Evolutionary conservation across 352 stramenopile species (phyloP).

Genomic region (Elongisporangium senticosum): DNA sequence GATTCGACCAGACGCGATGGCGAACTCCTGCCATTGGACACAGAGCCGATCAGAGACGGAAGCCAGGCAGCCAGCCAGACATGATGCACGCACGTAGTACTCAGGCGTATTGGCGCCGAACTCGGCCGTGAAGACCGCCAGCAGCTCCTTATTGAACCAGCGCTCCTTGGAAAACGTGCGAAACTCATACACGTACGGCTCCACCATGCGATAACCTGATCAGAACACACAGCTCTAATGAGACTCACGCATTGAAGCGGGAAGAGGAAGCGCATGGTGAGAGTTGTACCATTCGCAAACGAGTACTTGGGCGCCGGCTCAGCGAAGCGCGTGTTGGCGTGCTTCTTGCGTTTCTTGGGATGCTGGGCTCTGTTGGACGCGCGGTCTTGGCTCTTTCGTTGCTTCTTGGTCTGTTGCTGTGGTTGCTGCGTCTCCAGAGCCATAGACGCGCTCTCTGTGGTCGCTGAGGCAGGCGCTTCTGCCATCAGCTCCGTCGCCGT

Average conservation of each 20-base stretch:
- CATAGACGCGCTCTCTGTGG: not conserved
- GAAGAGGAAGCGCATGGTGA: not conserved
- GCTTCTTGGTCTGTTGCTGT: slow-evolving; percentile 19
- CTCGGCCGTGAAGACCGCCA: slow-evolving; percentile 89
- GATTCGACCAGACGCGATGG: slow-evolving; percentile 92
- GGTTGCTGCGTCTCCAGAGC: not conserved
- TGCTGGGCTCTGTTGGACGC: slow-evolving; percentile 15
- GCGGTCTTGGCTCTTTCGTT: slow-evolving; percentile 31
- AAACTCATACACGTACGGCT: slow-evolving; percentile 96
- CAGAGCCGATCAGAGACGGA: slow-evolving; percentile 4
- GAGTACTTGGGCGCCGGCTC: slow-evolving; percentile 48
- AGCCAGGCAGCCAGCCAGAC: slow-evolving; percentile 1
- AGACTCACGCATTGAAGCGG: not conserved
- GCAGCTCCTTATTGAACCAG: slow-evolving; percentile 89
- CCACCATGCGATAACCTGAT: slow-evolving; percentile 76
- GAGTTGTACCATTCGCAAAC: slow-evolving; percentile 38
- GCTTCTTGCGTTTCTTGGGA: slow-evolving; percentile 49
- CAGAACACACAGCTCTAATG: slow-evolving; percentile 2
- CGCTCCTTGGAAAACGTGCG: slow-evolving; percentile 92
- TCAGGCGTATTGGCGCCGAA: slow-evolving; percentile 81
- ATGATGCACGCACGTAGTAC: slow-evolving; percentile 63
- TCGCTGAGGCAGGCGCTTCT: not conserved
- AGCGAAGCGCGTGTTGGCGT: slow-evolving; percentile 39
- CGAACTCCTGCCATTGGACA: slow-evolving; percentile 57
- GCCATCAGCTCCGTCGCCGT: not conserved